Percentiles rank a stretch among this genome's conserved stretches.
phyloP scores from a whole-genome alignment of 139 green algal species.

The Chlorella vulgaris region DNA sequence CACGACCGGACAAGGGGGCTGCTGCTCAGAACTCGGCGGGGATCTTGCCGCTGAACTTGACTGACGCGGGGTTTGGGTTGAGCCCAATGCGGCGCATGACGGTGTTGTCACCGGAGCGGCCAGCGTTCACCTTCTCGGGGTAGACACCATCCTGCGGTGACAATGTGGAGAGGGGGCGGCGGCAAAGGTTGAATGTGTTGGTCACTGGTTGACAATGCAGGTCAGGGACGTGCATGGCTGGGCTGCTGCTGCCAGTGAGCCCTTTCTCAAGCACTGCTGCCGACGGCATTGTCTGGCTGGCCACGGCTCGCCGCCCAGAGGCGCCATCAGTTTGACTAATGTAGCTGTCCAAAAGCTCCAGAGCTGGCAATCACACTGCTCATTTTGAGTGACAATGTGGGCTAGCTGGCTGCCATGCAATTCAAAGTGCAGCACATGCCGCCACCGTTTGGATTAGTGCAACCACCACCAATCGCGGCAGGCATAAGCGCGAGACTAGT shows the following conservation, averaged over 20 bases:
- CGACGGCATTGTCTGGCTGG: no score
- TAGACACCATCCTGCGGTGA: slow-evolving; percentile 89
- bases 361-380: no score
- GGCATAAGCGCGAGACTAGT: not conserved
- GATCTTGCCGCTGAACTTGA: slow-evolving; percentile 89
- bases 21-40: slow-evolving; percentile 29
- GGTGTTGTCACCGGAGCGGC: slow-evolving; percentile 83
- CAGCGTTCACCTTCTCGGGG: slow-evolving; percentile 99
- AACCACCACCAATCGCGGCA: not conserved
- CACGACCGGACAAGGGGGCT: not conserved
- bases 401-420: no score
- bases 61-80: slow-evolving; percentile 90
- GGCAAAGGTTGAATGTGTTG: no score
- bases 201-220: no score
- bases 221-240: no score
- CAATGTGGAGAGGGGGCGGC: no score
- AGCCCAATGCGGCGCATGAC: slow-evolving; percentile 95
- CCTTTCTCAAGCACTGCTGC: no score
- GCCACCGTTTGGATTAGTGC: no score
- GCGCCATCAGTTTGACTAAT: no score
- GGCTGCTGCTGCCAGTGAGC: not conserved
- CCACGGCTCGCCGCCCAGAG: not conserved
- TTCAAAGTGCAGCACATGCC: not conserved
- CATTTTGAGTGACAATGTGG: no score
- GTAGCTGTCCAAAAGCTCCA: no score